These are phyloP conservation scores for Stygiomarasmius scandens DNA, from an alignment of 1,284 basidiomycete species.

Conservation along the genomic window DNA sequence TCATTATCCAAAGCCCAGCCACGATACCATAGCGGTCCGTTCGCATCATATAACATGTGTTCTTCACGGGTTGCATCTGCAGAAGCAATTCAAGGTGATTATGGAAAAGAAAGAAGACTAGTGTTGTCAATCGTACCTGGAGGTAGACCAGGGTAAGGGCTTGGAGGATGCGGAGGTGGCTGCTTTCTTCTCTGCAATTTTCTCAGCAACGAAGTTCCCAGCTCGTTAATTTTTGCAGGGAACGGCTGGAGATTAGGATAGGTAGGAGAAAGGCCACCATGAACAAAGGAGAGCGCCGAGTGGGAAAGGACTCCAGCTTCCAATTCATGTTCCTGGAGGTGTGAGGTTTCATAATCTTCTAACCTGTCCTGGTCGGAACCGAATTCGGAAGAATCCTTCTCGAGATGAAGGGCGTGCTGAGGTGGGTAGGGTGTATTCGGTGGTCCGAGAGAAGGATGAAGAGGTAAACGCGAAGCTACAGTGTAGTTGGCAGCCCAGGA, in stretches of 20 bases:
- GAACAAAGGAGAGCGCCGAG: conserved; percentile 83
- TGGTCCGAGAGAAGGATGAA: conserved; percentile 70
- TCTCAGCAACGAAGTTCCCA: conserved; percentile 67
- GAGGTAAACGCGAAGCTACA: conserved; percentile 77
- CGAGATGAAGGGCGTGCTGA: conserved; percentile 28
- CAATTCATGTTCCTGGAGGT: conserved; percentile 8
- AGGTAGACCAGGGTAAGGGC: conserved; percentile 79
- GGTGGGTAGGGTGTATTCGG: conserved; percentile 75
- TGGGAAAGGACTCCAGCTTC: conserved; percentile 58
- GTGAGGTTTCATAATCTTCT: conserved; percentile 23
- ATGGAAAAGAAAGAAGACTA: not conserved
- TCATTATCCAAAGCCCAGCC: conserved; percentile 83
- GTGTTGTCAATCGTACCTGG: conserved; percentile 31
- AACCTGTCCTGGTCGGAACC: conserved; percentile 25
- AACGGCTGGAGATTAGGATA: conserved; percentile 77
- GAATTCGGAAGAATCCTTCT: conserved; percentile 22
- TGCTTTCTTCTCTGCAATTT: conserved; percentile 64
- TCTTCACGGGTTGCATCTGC: conserved; percentile 67
- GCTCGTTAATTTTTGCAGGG: conserved; percentile 76
- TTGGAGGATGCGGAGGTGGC: conserved; percentile 80
- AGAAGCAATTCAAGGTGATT: conserved; percentile 34
- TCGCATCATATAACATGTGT: conserved; percentile 66
- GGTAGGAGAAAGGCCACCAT: conserved; percentile 81
- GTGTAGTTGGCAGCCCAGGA: conserved; percentile 90
- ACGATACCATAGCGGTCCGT: conserved; percentile 90